Conservation (phyloP, 2,329 filamentous ascomycete species). For the Monascus ruber region DNA sequence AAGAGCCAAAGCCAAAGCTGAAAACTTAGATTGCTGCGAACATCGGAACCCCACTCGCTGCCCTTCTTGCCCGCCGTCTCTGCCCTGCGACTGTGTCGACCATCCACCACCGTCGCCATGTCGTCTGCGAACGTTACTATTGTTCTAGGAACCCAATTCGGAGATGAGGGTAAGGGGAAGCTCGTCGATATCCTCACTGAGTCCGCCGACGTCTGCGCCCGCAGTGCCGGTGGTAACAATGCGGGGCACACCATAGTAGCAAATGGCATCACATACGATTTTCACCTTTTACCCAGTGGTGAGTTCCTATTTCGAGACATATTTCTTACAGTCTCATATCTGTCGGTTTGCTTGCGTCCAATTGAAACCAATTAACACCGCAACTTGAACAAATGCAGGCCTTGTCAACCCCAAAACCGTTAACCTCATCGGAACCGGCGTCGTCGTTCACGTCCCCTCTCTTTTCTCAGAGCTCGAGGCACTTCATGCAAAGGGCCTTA, state of each 20-base stretch:
- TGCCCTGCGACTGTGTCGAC: neutral
- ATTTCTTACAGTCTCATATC: too few relatives aligned
- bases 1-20: too few relatives aligned
- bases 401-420: slow-evolving; percentile 34
- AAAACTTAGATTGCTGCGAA: too few relatives aligned
- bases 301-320: neutral
- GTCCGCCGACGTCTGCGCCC: slow-evolving; percentile 32
- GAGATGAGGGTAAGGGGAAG: slow-evolving; percentile 40
- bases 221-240: slow-evolving; percentile 38
- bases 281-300: slow-evolving; percentile 38
- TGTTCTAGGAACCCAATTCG: slow-evolving; percentile 37
- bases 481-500: slow-evolving; percentile 33
- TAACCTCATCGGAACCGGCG: slow-evolving; percentile 38
- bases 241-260: slow-evolving; percentile 40
- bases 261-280: slow-evolving; percentile 36
- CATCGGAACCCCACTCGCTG: too few relatives aligned
- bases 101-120: neutral
- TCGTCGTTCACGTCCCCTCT: slow-evolving; percentile 36
- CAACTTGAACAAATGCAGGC: neutral
- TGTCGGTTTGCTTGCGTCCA: too few relatives aligned
- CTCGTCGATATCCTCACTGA: slow-evolving; percentile 38
- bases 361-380: neutral
- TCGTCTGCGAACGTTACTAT: slow-evolving; percentile 20
- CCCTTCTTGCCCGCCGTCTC: neutral
- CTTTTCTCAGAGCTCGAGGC: slow-evolving; percentile 38